A percentile compares a stretch with the other conserved stretches of the same genome.
Conservation (phyloP, 257 asterid genomes). For the Paulownia fortunei region DNA sequence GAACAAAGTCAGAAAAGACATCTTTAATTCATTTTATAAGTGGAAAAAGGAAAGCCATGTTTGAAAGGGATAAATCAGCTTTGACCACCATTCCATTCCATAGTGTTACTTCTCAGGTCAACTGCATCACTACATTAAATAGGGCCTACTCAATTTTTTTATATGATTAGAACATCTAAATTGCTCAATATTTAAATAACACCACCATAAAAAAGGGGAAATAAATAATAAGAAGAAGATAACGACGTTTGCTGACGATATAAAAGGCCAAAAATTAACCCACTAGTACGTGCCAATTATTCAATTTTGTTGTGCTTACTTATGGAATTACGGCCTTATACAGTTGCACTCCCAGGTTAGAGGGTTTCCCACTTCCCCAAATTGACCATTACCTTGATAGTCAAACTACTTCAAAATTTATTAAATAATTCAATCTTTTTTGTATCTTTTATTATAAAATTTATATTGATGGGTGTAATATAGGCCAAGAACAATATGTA, state of each 20-base stretch:
- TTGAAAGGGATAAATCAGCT: background rate
- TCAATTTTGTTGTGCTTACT: constrained; percentile 2
- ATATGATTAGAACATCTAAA: background rate
- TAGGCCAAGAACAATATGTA: too few relatives aligned
- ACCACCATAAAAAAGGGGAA: too few relatives aligned
- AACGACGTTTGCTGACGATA: background rate
- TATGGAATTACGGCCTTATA: background rate
- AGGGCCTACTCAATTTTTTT: background rate
- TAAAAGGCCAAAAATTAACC: background rate
- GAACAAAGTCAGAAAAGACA: background rate
- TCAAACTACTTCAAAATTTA: background rate
- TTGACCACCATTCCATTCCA: background rate
- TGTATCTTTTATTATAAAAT: too few relatives aligned
- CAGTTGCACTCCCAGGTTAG: background rate
- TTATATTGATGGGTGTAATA: too few relatives aligned
- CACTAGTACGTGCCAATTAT: background rate
- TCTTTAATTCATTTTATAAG: background rate
- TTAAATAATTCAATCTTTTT: too few relatives aligned
- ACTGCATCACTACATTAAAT: background rate
- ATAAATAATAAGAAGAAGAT: background rate
- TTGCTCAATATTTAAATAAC: background rate
- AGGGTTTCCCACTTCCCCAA: background rate
- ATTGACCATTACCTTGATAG: too few relatives aligned
- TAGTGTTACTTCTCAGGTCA: constrained; percentile 8
- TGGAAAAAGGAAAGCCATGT: background rate